Base-by-base conservation (phyloP, 306 rosid genomes). In the Oemleria cerasiformis region DNA sequence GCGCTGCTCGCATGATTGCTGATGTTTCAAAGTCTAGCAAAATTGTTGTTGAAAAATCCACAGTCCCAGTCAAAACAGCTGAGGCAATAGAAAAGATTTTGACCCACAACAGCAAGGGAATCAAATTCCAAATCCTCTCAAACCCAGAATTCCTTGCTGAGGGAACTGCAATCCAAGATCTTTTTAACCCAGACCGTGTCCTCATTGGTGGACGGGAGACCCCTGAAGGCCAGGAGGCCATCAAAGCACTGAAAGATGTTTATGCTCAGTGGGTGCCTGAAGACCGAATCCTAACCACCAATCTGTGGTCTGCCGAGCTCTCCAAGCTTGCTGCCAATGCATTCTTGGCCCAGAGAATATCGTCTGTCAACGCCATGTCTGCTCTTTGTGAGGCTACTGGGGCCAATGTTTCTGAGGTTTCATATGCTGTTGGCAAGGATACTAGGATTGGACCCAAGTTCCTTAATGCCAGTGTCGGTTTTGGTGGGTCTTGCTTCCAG, bases 361-460 rank as follows among this genome's bases (percentile, higher is more conserved):
- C 98, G 30, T 92, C 98, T 57, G 98, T 90, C 3, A 92, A 92
- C 67, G 96, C 98, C 56, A 90, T 92, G 94, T 92, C 98, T 69
- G 96, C 98, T 10, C 98, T 92, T 44, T 92, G 98, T n/a, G 98
- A 92, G 85, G 96, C 96, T 49, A 92, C 98, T 3, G 96, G 98
- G 8, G 98, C 98, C 59, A 81, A 92, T 54, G 80, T 92, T 14
- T 16, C 81, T 19, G 95, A 92, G 78, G 96, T 92, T 39, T 77
- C 98, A 58, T 92, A 77, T 60, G 87, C 96, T 8, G 98, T 92
- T 56, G 96, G 98, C 2, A 92, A 84, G n/a, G 98, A 92, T 83
- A 39, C 96, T 49, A 90, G 98, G 65, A 92, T 92, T 42, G 98
- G 98, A 49, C 92, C 98, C 8, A 92, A 88, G 84, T 92, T 92